phyloP scores from a whole-genome alignment of 176 grass and related monocot genomes.

The Oropetium thomaeum region DNA sequence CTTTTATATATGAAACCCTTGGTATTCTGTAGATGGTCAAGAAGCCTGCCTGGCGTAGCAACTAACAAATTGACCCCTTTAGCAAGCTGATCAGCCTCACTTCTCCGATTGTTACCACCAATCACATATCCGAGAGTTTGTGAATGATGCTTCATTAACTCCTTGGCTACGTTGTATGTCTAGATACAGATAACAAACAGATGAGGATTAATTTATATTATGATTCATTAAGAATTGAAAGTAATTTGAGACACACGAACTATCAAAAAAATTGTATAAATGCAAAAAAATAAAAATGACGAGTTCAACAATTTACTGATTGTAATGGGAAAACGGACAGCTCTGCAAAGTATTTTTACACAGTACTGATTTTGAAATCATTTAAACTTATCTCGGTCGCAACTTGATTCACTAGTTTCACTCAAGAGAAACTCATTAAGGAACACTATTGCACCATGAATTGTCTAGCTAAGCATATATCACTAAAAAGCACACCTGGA shows the following conservation, averaged over 20 bases:
- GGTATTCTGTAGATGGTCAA: constrained; percentile 92
- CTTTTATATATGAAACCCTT: constrained; percentile 93
- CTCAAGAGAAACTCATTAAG: neutral
- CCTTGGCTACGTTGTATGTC: constrained; percentile 91
- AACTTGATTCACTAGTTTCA: neutral
- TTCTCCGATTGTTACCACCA: constrained; percentile 70
- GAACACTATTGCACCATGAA: neutral
- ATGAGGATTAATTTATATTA: neutral
- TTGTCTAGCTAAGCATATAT: neutral
- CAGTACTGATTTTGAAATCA: neutral
- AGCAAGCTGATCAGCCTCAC: constrained; percentile 80
- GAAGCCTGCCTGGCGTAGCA: constrained; percentile 91
- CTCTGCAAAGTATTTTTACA: neutral
- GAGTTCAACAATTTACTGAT: no score
- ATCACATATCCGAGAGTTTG: constrained; percentile 91
- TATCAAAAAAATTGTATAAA: no score
- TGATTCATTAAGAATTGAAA: neutral
- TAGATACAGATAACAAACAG: constrained; percentile 34
- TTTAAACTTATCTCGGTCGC: neutral
- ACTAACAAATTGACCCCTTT: constrained; percentile 92
- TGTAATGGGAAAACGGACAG: no score
- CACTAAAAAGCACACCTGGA: constrained; percentile 47
- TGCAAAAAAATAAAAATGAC: no score
- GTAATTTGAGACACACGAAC: neutral
- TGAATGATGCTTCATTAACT: constrained; percentile 86